Percentiles rank a stretch among this genome's conserved stretches.
Conservation (phyloP, 768 basidiomycete genomes). For the Lactifluus rugatus region DNA sequence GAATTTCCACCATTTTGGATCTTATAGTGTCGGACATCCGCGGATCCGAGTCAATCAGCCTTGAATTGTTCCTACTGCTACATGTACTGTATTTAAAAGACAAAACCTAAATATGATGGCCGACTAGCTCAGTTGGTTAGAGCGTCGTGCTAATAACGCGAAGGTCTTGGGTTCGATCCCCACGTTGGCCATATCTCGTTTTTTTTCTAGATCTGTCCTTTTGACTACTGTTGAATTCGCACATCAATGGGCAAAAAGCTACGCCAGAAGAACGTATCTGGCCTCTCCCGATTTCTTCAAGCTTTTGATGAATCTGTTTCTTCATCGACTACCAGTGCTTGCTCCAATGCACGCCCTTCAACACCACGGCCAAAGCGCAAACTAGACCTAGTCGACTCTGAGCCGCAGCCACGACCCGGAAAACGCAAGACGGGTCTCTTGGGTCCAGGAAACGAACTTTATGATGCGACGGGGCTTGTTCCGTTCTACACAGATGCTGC, state of each 20-base stretch:
- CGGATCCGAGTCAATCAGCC: too few species aligned
- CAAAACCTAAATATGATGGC: not conserved
- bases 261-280: slow-evolving; percentile 12
- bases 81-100: not conserved
- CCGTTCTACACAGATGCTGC: slow-evolving; percentile 52
- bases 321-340: not conserved
- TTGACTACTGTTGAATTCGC: not conserved
- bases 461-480: slow-evolving; percentile 64
- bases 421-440: slow-evolving; percentile 11
- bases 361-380: not conserved
- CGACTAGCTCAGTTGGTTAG: slow-evolving; percentile 83
- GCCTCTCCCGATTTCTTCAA: slow-evolving; percentile 6
- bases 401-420: not conserved
- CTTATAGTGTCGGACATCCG: too few species aligned
- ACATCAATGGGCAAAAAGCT: slow-evolving; percentile 10
- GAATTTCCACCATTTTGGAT: too few species aligned
- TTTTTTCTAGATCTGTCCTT: not conserved
- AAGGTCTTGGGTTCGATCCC: slow-evolving; percentile 24
- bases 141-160: slow-evolving; percentile 74
- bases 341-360: not conserved
- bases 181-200: slow-evolving; percentile 16
- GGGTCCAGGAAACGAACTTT: slow-evolving; percentile 10
- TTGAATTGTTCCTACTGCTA: too few species aligned
- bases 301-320: not conserved
- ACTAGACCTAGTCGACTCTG: not conserved